phyloP scores from a whole-genome alignment of 768 basidiomycete species.

The Russula ochroleuca region DNA sequence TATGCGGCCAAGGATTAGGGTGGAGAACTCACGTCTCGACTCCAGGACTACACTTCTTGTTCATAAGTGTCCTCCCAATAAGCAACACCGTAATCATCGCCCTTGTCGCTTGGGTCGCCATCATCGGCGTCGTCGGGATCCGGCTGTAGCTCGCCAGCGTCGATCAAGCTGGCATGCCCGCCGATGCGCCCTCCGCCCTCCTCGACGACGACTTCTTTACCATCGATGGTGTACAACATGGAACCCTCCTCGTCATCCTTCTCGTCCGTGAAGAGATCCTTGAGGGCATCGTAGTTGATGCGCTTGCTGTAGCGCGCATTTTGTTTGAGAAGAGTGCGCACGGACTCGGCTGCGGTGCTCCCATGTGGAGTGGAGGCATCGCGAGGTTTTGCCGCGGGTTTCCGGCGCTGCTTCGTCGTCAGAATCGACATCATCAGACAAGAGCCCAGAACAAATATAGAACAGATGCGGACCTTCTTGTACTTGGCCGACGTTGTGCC shows the following conservation, averaged over 20 bases:
- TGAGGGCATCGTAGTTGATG: constrained; percentile 90
- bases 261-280: constrained; percentile 56
- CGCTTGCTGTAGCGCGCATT: constrained; percentile 85
- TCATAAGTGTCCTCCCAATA: constrained; percentile 57
- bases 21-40: constrained; percentile 3
- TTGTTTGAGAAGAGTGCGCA: constrained; percentile 74
- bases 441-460: background rate
- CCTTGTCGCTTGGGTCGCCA: constrained; percentile 38
- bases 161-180: constrained; percentile 12
- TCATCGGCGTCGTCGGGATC: constrained; percentile 35
- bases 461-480: constrained; percentile 61
- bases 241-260: constrained; percentile 46
- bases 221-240: constrained; percentile 52
- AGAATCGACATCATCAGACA: constrained; percentile 32
- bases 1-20: background rate
- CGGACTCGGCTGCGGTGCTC: constrained; percentile 70
- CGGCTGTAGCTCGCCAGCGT: constrained; percentile 23
- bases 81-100: constrained; percentile 34
- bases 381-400: constrained; percentile 58
- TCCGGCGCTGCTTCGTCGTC: constrained; percentile 53
- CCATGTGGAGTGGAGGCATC: constrained; percentile 71
- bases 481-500: constrained; percentile 45
- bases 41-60: constrained; percentile 53
- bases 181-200: constrained; percentile 38
- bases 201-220: constrained; percentile 42